Evolutionary conservation across 345 rosid genomes (phyloP), one percentile per base, ranked within the genome.

Genomic region (Lenwebbia sp.): DNA sequence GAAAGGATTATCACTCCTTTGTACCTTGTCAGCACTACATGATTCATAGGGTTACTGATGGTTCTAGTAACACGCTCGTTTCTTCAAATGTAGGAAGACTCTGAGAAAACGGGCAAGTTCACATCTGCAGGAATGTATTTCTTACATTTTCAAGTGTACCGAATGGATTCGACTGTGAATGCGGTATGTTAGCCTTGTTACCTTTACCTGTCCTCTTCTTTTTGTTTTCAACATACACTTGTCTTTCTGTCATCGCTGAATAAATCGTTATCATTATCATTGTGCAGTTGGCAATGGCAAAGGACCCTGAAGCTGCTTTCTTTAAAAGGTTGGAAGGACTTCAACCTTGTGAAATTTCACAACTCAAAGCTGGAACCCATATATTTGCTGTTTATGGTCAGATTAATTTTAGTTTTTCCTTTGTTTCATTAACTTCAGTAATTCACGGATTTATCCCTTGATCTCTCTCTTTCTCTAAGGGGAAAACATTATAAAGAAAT

Each of bases 51-150:
- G 78, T 65, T 65, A 65, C 78, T 65, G 78, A 40, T 33, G 40
- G 44, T 33, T 65, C 44, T 62, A 62, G 41, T 52, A 3, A 83
- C 74, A 26, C 40, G 33, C 55, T 76, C 19, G 50, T 89, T 57
- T 90, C 23, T 84, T 54, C 30, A n/a, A 89, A 75, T 92, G 81
- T 93, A 98, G 99, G 99, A 98, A 92, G 99, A 98, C 87, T 94
- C 96, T 62, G 99, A 98, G 92, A 98, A 98, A 90, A 89, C 99
- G 33, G 99, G 99, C 89, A 98, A 96, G 90, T 93, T 89, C 88
- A 98, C 99, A 50, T 96, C 99, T 85, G 97, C 96, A 30, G 99
- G 99, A 87, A 98, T 98, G 99, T 98, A 98, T 89, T 98, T 98
- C 92, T 91, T 98, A 70, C 99, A 96, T 92, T 96, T 96, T 91